Conservation (phyloP, 179 eudicot species). For the Camellia oleifera region DNA sequence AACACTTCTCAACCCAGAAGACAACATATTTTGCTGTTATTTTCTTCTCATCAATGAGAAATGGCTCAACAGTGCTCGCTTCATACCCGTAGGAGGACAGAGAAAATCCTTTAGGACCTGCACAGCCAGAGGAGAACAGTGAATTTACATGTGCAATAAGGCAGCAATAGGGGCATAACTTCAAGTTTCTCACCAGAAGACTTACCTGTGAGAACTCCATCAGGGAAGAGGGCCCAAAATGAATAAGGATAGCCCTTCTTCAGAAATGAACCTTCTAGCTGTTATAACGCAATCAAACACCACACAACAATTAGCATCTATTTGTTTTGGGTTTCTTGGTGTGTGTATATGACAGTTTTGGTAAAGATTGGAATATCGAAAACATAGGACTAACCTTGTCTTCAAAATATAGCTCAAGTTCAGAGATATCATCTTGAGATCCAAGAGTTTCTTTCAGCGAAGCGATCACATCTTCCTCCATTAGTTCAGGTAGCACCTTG, state of each 20-base stretch:
- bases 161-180: too few species aligned
- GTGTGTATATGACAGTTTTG: neutral
- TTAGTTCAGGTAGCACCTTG: conserved; percentile 51
- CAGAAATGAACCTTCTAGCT: too few species aligned
- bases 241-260: too few species aligned
- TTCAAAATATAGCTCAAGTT: conserved; percentile 55
- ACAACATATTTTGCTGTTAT: conserved; percentile 69
- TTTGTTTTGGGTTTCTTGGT: neutral
- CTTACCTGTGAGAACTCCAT: too few species aligned
- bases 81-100: too few species aligned
- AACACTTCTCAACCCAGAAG: conserved; percentile 90
- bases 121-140: too few species aligned
- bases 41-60: conserved; percentile 82
- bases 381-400: conserved; percentile 50
- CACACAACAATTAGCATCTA: neutral
- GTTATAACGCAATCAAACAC: too few species aligned
- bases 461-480: conserved; percentile 88
- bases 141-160: neutral
- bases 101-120: too few species aligned
- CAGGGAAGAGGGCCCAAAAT: too few species aligned
- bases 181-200: too few species aligned
- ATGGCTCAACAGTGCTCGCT: conserved; percentile 60
- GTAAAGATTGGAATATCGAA: neutral
- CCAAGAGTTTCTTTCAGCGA: conserved; percentile 57
- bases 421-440: conserved; percentile 65